Conservation (phyloP, 768 basidiomycete genomes). For the Amanita polypyramis region DNA sequence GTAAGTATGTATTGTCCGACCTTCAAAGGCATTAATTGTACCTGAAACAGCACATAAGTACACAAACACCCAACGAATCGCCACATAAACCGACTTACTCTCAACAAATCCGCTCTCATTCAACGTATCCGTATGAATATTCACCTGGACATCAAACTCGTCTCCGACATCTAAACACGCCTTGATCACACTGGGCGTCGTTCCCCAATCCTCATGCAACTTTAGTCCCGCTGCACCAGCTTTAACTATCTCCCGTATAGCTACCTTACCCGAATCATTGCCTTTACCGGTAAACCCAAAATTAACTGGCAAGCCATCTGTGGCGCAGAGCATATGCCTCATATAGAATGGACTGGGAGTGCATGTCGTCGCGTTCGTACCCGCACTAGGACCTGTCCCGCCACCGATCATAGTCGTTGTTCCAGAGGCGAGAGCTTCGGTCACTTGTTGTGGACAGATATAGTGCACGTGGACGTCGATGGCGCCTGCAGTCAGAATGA, state of each 20-base stretch:
- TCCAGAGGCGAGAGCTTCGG: constrained; percentile 73
- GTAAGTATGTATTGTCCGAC: constrained; percentile 92
- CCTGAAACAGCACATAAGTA: constrained; percentile 29
- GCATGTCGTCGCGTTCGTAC: constrained; percentile 90
- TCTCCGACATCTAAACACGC: constrained; percentile 76
- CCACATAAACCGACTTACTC: constrained; percentile 35
- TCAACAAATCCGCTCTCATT: constrained; percentile 98
- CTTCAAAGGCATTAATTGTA: constrained; percentile 84
- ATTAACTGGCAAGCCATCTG: constrained; percentile 84
- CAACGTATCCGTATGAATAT: constrained; percentile 95
- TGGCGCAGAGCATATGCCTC: constrained; percentile 83
- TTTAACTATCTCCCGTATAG: constrained; percentile 70
- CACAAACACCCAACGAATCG: no score
- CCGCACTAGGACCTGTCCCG: constrained; percentile 88
- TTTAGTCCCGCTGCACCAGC: constrained; percentile 89
- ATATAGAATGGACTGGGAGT: constrained; percentile 88
- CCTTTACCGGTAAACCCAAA: constrained; percentile 96
- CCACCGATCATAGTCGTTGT: constrained; percentile 95
- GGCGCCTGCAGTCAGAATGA: constrained; percentile 89
- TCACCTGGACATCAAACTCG: constrained; percentile 91
- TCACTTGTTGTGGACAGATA: constrained; percentile 90
- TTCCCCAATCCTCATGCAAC: constrained; percentile 97
- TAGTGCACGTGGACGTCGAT: constrained; percentile 91
- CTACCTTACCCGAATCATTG: constrained; percentile 71
- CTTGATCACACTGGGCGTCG: constrained; percentile 73